phyloP scores from a whole-genome alignment of 441 rosid genomes.

The Mallotus japonicus region DNA sequence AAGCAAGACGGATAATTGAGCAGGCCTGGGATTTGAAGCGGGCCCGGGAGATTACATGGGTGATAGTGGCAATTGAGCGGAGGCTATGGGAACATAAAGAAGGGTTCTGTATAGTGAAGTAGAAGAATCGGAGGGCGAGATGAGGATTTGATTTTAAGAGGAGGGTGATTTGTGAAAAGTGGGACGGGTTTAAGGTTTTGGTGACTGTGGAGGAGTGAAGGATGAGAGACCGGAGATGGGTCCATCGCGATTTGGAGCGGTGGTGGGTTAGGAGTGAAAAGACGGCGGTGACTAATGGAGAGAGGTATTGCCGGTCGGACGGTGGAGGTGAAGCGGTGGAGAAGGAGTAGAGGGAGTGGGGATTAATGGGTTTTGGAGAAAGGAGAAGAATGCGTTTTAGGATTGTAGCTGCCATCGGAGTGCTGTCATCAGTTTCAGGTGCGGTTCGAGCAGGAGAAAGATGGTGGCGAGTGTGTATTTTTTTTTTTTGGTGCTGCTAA shows the following conservation, averaged over 20 bases:
- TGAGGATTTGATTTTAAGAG: slow-evolving; percentile 55
- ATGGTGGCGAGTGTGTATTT: no score
- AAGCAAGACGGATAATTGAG: slow-evolving; percentile 44
- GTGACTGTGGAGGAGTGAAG: slow-evolving; percentile 25
- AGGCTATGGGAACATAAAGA: slow-evolving; percentile 54
- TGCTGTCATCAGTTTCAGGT: no score
- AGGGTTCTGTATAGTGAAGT: slow-evolving; percentile 55
- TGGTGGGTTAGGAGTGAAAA: slow-evolving; percentile 65
- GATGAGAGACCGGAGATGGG: slow-evolving; percentile 52
- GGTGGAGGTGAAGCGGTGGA: slow-evolving; percentile 33
- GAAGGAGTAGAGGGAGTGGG: slow-evolving; percentile 20
- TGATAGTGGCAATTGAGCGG: slow-evolving; percentile 49
- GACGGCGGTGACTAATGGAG: slow-evolving; percentile 35
- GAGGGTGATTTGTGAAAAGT: slow-evolving; percentile 61
- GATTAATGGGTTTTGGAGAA: slow-evolving; percentile 14
- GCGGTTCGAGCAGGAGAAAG: no score
- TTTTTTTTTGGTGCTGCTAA: no score
- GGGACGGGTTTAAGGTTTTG: slow-evolving; percentile 38
- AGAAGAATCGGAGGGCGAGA: slow-evolving; percentile 62
- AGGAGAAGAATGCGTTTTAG: slow-evolving; percentile 20
- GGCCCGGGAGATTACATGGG: slow-evolving; percentile 68
- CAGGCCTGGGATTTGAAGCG: slow-evolving; percentile 53
- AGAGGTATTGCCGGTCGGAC: slow-evolving; percentile 19
- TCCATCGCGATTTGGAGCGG: slow-evolving; percentile 79
- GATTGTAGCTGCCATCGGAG: slow-evolving; percentile 24